These are phyloP conservation scores for Phialemoniopsis sp. DNA, from an alignment of 2,329 filamentous ascomycete species.

Conservation along the genomic window DNA sequence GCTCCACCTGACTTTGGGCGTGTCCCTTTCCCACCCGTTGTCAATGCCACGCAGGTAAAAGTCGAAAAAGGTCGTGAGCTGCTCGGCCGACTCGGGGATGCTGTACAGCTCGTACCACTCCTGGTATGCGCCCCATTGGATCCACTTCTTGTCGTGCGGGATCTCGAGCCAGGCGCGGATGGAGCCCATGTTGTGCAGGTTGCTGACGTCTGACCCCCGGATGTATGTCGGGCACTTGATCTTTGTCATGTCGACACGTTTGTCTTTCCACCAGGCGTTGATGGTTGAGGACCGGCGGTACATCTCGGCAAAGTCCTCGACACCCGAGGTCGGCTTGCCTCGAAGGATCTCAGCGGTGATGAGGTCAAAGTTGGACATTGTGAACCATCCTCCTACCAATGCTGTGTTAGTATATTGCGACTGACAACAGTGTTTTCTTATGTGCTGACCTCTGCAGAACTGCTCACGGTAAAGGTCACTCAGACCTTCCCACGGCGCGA, in stretches of 20 bases:
- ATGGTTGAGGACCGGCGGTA: conserved; percentile 24
- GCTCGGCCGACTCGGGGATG: conserved; percentile 22
- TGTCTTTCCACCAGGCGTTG: conserved; percentile 31
- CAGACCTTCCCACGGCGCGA: conserved; percentile 35
- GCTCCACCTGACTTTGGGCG: conserved; percentile 36
- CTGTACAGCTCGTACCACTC: conserved; percentile 41
- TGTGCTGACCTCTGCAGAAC: conserved; percentile 36
- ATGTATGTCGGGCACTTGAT: conserved; percentile 29
- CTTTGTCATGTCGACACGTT: conserved; percentile 26
- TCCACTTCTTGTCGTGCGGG: conserved; percentile 31
- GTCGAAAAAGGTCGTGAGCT: conserved; percentile 37
- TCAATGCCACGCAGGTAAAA: conserved; percentile 33
- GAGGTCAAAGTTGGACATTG: conserved; percentile 35
- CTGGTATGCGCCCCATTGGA: conserved; percentile 29
- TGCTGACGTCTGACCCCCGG: conserved; percentile 22
- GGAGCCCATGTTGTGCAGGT: conserved; percentile 28
- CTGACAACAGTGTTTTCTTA: too few species aligned
- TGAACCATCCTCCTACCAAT: conserved; percentile 22
- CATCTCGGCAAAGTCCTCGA: conserved; percentile 38
- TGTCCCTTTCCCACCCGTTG: conserved; percentile 39
- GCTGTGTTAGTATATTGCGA: too few species aligned
- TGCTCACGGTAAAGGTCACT: conserved; percentile 42
- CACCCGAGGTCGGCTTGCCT: conserved; percentile 14
- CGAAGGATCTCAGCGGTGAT: conserved; percentile 31
- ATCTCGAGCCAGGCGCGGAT: conserved; percentile 29